Percentiles rank a stretch among this genome's conserved stretches.
Evolutionary conservation across 495 filamentous ascomycete species (phyloP).

Genomic region (Penicillium psychrofluorescens): DNA sequence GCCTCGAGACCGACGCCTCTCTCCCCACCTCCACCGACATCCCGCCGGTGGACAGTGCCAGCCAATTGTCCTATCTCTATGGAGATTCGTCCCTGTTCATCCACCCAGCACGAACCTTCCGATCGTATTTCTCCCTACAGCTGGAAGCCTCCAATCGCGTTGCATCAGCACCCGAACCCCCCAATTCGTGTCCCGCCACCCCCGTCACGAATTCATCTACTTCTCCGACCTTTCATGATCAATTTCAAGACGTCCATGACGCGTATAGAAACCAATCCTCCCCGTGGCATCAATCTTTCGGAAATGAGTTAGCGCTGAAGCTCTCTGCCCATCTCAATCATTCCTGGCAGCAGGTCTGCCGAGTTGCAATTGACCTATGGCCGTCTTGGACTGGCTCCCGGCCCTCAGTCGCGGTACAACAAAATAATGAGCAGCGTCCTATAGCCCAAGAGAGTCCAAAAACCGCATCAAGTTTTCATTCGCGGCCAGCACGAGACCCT

Average conservation of each 20-base stretch:
- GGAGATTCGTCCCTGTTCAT: constrained; percentile 24
- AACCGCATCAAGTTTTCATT: too few relatives aligned
- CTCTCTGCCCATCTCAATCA: constrained; percentile 6
- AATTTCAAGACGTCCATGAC: too few relatives aligned
- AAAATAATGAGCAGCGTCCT: neutral
- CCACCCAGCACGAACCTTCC: constrained; percentile 27
- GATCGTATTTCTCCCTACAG: constrained; percentile 25
- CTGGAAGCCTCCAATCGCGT: constrained; percentile 8
- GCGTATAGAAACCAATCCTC: constrained; percentile 1
- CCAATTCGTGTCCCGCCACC: constrained; percentile 4
- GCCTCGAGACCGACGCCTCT: neutral
- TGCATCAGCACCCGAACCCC: neutral
- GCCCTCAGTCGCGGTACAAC: neutral
- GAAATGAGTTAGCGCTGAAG: neutral
- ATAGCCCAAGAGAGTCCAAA: too few relatives aligned
- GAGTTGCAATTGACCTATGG: constrained; percentile 7
- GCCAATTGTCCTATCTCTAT: constrained; percentile 7
- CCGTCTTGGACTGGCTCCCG: neutral
- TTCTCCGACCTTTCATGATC: constrained; percentile 6
- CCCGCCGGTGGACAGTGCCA: constrained; percentile 13
- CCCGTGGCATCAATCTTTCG: neutral
- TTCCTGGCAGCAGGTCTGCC: constrained; percentile 33
- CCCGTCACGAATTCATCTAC: constrained; percentile 10
- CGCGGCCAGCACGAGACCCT: too few relatives aligned
- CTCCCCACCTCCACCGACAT: constrained; percentile 11